Base-by-base conservation (phyloP, 257 asterid species). In the Ilex asprella region DNA sequence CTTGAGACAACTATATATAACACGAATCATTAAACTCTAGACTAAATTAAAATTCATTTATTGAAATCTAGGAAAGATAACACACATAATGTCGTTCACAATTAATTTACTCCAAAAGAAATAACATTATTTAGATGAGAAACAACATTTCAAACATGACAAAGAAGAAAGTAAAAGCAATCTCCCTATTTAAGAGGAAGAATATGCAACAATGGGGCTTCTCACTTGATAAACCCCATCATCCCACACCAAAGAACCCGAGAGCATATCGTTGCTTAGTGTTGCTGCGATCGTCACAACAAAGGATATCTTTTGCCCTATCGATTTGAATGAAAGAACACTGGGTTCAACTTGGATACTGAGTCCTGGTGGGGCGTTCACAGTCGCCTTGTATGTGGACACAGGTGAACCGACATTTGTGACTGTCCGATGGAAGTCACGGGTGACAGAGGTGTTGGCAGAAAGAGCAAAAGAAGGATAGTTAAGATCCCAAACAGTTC, bases 331-430 rank as follows among this genome's bases (percentile, higher is more conserved):
- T 1, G 81, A 46, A 0, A 86, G 76, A 31, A 54, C 65, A 1
- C 60, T 16, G 0, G 95, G 91, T 3, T 59, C 56, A 21, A 82
- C 87, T 32, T n/a, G 47, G 69, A 84, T 61, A 39, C 50, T 61
- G 27, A 84, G 65, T 12, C 73, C 78, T 2, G 63, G 2, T 12
- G 69, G 56, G 2, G 66, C 62, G 3, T 5, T 16, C 50, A 84
- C 51, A 14, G 50, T 60, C 0, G 82, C 87, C 35, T 50, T 76
- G 31, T 82, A 86, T 3, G 78, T 75, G 12, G 95, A 86, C 3
- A 75, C 44, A 0, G 87, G 63, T 10, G 82, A 71, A 2, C 95
- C 92, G 50, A 86, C 89, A 5, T 82, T 87, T 7, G 94, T 87
- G 31, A 87, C 78, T 0, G 73, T 81, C 52, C 94, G 75, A 53